These are phyloP conservation scores for Nicotiana tomentosiformis DNA, from an alignment of 257 asterid genomes.

Conservation along the genomic window DNA sequence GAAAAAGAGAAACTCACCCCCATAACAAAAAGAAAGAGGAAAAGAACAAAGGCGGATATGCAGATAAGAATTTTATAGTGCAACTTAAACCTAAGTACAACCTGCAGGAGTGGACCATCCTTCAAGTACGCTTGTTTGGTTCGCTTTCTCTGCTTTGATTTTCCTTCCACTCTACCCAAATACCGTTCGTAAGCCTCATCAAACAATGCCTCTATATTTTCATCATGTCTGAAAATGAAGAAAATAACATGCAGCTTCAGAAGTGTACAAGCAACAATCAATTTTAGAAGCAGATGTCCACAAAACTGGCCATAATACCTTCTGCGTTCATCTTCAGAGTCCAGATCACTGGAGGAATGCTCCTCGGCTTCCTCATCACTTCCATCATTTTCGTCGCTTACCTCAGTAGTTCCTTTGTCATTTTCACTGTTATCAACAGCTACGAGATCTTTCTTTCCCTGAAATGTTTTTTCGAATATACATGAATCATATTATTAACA, in stretches of 20 bases:
- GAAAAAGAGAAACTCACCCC: not conserved
- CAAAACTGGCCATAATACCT: conserved; percentile 36
- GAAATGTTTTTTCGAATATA: not conserved
- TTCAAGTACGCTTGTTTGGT: conserved; percentile 47
- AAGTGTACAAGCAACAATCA: not conserved
- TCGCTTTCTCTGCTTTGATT: conserved; percentile 76
- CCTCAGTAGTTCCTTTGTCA: conserved; percentile 57
- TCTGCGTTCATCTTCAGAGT: conserved; percentile 79
- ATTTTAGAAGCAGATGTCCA: conserved; percentile 5
- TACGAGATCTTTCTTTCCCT: conserved; percentile 81
- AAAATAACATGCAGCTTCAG: conserved; percentile 9
- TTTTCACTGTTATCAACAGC: conserved; percentile 69
- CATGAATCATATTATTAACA: not conserved
- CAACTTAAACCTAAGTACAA: conserved; percentile 11
- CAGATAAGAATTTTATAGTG: not conserved
- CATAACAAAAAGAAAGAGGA: not conserved
- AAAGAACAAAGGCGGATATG: not conserved
- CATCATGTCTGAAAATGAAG: conserved; percentile 58
- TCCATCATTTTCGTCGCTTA: conserved; percentile 54
- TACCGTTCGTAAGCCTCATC: conserved; percentile 77
- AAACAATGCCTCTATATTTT: conserved; percentile 54
- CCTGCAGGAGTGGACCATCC: conserved; percentile 56
- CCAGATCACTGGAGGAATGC: conserved; percentile 52
- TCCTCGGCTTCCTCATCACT: conserved; percentile 40
- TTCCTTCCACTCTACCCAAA: conserved; percentile 72